Percentiles rank a stretch among this genome's conserved stretches.
phyloP scores from a whole-genome alignment of 176 grass and related monocot genomes.

The Pontederia paniculata region DNA sequence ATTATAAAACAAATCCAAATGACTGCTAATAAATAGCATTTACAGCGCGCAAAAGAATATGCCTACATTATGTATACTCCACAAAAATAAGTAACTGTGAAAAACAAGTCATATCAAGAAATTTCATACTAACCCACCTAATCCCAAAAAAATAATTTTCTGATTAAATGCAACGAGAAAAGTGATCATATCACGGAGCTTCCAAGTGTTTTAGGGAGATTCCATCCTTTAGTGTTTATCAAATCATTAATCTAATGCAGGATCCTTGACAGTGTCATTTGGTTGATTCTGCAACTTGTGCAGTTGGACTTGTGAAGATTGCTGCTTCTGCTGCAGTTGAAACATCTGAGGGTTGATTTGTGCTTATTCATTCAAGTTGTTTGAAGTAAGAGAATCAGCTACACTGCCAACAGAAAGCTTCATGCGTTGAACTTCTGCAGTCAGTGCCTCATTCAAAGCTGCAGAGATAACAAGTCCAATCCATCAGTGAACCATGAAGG shows the following conservation, averaged over 20 bases:
- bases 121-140: no score
- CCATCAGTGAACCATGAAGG: no score
- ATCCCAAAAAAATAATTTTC: no score
- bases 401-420: conserved; percentile 43
- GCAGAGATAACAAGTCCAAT: neutral
- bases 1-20: no score
- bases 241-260: conserved; percentile 30
- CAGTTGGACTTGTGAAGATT: conserved; percentile 5
- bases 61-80: no score
- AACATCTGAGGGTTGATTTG: conserved; percentile 44
- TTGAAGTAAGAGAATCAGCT: conserved; percentile 37
- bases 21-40: no score
- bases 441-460: conserved; percentile 85
- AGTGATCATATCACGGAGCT: neutral
- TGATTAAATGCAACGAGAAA: no score
- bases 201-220: neutral
- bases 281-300: conserved; percentile 41
- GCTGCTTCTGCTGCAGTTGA: conserved; percentile 43
- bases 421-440: conserved; percentile 72
- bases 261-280: conserved; percentile 30
- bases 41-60: no score
- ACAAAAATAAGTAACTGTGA: no score
- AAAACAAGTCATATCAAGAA: no score
- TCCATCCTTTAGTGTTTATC: neutral
- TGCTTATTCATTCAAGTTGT: conserved; percentile 39